A percentile compares a stretch with the other conserved stretches of the same genome.
Conservation (phyloP, 1,284 basidiomycete genomes). For the Trichosporon asahii region DNA sequence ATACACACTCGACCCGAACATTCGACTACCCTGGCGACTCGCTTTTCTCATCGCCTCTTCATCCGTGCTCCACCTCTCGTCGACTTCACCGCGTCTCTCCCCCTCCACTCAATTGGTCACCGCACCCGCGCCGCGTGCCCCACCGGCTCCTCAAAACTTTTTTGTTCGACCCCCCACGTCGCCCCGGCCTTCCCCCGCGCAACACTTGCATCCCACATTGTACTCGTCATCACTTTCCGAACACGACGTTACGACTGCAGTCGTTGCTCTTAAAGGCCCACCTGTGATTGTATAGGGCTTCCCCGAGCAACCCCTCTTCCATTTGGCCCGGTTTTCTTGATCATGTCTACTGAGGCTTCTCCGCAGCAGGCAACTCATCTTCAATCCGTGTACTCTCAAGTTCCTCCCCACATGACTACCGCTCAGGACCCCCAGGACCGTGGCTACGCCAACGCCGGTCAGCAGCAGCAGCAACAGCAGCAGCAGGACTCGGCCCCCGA, state of each 20-base stretch:
- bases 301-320: not conserved
- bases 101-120: not conserved
- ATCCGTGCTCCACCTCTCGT: not conserved
- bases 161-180: not conserved
- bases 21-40: not conserved
- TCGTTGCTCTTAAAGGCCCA: not conserved
- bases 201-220: not conserved
- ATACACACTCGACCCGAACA: conserved; percentile 8
- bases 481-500: conserved; percentile 15
- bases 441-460: conserved; percentile 14
- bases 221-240: not conserved
- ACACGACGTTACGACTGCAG: not conserved
- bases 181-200: not conserved
- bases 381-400: conserved; percentile 15
- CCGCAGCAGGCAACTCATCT: conserved; percentile 17
- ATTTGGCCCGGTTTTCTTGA: conserved; percentile 14
- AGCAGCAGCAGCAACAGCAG: conserved; percentile 19
- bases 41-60: not conserved
- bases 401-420: conserved; percentile 11
- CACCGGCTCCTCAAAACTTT: not conserved
- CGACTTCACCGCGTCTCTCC: not conserved
- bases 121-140: not conserved
- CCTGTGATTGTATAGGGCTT: conserved; percentile 9
- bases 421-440: conserved; percentile 16
- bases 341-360: conserved; percentile 20